Evolutionary conservation across 352 stramenopile species (phyloP).

Genomic region (Pythium sukuiense): DNA sequence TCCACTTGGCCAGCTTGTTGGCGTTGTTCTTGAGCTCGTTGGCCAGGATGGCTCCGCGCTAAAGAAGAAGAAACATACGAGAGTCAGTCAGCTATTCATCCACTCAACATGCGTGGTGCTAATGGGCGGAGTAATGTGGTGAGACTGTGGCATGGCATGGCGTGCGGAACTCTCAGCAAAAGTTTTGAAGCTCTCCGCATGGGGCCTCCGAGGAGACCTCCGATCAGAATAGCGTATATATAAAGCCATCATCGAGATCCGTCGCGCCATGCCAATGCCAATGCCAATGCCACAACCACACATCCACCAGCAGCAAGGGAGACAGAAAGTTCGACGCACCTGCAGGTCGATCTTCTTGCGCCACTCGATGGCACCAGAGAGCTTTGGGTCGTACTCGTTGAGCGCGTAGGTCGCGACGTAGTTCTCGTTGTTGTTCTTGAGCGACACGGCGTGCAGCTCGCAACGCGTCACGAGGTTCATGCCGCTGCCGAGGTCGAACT

Average conservation of each 20-base stretch:
- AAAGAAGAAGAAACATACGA: constrained; percentile 23
- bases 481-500: constrained; percentile 92
- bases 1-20: constrained; percentile 98
- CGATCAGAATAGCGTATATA: constrained; percentile 55
- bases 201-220: constrained; percentile 6
- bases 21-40: constrained; percentile 99
- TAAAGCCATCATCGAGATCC: constrained; percentile 69
- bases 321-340: constrained; percentile 37
- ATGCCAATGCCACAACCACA: constrained; percentile 17
- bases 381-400: constrained; percentile 97
- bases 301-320: constrained; percentile 18
- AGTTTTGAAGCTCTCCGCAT: constrained; percentile 35
- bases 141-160: not conserved
- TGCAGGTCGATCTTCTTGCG: constrained; percentile 97
- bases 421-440: constrained; percentile 87
- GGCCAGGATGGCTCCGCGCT: constrained; percentile 95
- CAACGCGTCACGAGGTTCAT: constrained; percentile 92
- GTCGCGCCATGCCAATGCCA: constrained; percentile 9
- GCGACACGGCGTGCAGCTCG: constrained; percentile 92
- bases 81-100: constrained; percentile 4
- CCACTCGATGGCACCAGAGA: constrained; percentile 89
- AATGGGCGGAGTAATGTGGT: not conserved
- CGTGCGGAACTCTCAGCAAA: constrained; percentile 32
- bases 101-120: not conserved
- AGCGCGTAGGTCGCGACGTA: constrained; percentile 96